Conservation (phyloP, 371 early-diverging fungal species). For the Neoconidiobolus thromboides region DNA sequence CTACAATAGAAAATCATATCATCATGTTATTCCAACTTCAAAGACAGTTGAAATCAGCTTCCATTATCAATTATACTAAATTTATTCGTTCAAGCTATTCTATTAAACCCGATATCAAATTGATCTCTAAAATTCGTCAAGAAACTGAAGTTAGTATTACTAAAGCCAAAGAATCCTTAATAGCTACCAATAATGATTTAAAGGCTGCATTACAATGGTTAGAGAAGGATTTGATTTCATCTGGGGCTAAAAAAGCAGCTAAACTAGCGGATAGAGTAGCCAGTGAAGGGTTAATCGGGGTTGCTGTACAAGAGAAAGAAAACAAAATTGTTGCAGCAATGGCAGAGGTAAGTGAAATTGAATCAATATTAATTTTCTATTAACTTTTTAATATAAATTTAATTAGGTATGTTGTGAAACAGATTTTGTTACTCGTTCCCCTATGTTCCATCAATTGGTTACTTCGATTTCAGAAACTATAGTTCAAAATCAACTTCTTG, state of each 20-base stretch:
- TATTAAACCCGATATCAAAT: slow-evolving; percentile 45
- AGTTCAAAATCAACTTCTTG: no score
- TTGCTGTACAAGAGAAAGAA: slow-evolving; percentile 16
- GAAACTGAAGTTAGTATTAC: slow-evolving; percentile 66
- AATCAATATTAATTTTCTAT: not conserved
- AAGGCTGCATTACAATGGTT: slow-evolving; percentile 69
- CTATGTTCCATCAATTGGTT: slow-evolving; percentile 59
- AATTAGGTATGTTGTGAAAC: slow-evolving; percentile 74
- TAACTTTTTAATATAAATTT: not conserved
- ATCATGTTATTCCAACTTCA: no score
- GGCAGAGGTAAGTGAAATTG: slow-evolving; percentile 27
- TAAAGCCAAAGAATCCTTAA: slow-evolving; percentile 75
- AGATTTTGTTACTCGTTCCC: slow-evolving; percentile 79
- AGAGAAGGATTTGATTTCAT: slow-evolving; percentile 35
- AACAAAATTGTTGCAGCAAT: no score
- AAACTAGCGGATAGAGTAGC: slow-evolving; percentile 42
- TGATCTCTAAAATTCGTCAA: slow-evolving; percentile 43
- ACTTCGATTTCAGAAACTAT: slow-evolving; percentile 38
- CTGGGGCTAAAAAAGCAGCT: slow-evolving; percentile 58
- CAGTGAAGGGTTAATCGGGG: slow-evolving; percentile 51
- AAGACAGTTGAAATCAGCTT: not conserved
- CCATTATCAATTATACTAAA: not conserved
- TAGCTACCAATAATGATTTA: slow-evolving; percentile 47
- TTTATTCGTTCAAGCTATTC: slow-evolving; percentile 4
- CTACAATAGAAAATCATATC: no score